Conservation (phyloP, 1,139 yeast genomes). For the Geotrichum histeridarum region DNA sequence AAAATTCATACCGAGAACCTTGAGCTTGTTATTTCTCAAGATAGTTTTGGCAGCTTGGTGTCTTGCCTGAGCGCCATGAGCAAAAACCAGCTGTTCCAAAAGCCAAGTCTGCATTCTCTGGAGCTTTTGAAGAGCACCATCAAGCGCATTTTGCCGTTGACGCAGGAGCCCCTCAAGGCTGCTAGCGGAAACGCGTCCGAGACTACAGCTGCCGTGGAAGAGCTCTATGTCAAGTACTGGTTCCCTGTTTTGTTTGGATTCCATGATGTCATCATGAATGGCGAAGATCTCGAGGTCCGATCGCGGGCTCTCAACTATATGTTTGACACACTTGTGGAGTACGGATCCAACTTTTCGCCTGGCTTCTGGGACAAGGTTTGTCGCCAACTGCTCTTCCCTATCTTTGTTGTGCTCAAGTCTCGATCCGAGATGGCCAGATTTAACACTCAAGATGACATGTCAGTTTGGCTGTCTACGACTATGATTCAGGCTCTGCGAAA, state of each 20-base stretch:
- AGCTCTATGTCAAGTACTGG: constrained; percentile 51
- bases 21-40: constrained; percentile 63
- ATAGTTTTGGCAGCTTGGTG: constrained; percentile 70
- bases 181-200: constrained; percentile 4
- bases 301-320: constrained; percentile 78
- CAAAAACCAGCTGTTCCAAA: constrained; percentile 78
- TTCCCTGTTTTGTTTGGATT: constrained; percentile 78
- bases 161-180: constrained; percentile 14
- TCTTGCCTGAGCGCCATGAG: constrained; percentile 74
- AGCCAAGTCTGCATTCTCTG: constrained; percentile 70
- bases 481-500: constrained; percentile 91
- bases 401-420: constrained; percentile 71
- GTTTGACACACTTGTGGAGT: constrained; percentile 73
- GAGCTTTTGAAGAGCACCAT: constrained; percentile 61
- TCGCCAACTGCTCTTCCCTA: constrained; percentile 76
- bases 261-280: constrained; percentile 86
- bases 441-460: constrained; percentile 70
- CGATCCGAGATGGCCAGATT: constrained; percentile 70
- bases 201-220: constrained; percentile 29
- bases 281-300: constrained; percentile 90
- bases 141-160: constrained; percentile 7
- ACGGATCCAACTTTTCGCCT: constrained; percentile 69
- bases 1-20: constrained; percentile 60
- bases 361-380: constrained; percentile 83
- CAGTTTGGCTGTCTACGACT: constrained; percentile 97